Evolutionary conservation across 352 stramenopile genomes (phyloP).

Genomic region (Globisporangium polare): DNA sequence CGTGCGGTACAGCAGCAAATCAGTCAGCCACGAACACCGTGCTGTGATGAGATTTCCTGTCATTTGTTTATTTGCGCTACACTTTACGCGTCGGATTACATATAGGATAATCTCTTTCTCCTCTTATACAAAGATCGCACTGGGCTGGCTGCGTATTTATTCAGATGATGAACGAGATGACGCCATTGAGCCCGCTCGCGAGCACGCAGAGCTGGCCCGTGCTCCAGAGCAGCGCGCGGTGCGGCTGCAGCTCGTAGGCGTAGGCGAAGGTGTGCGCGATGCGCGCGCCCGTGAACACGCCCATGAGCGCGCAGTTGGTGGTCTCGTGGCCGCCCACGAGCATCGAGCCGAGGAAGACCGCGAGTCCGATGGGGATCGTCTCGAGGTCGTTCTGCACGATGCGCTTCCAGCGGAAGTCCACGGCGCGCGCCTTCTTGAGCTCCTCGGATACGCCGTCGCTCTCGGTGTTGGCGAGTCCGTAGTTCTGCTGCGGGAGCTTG

Average conservation of each 20-base stretch:
- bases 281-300: slow-evolving; percentile 35
- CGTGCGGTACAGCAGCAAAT: too few species aligned
- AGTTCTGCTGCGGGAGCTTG: slow-evolving; percentile 8
- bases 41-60: too few species aligned
- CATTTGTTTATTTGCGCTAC: too few species aligned
- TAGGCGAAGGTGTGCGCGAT: slow-evolving; percentile 40
- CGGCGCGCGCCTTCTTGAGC: slow-evolving; percentile 20
- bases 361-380: slow-evolving; percentile 36
- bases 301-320: slow-evolving; percentile 39
- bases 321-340: slow-evolving; percentile 35
- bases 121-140: too few species aligned
- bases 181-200: slow-evolving; percentile 29
- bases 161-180: slow-evolving; percentile 29
- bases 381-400: slow-evolving; percentile 51
- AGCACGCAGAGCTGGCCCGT: slow-evolving; percentile 34
- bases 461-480: slow-evolving; percentile 1
- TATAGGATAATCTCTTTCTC: too few species aligned
- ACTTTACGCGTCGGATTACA: too few species aligned
- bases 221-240: slow-evolving; percentile 31
- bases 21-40: too few species aligned
- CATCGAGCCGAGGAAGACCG: slow-evolving; percentile 38
- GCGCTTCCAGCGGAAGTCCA: slow-evolving; percentile 35
- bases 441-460: slow-evolving; percentile 22
- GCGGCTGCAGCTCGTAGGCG: slow-evolving; percentile 35
- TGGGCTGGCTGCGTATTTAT: too few species aligned